Evolutionary conservation across 768 basidiomycete genomes (phyloP).

Genomic region (Inosperma sp.): DNA sequence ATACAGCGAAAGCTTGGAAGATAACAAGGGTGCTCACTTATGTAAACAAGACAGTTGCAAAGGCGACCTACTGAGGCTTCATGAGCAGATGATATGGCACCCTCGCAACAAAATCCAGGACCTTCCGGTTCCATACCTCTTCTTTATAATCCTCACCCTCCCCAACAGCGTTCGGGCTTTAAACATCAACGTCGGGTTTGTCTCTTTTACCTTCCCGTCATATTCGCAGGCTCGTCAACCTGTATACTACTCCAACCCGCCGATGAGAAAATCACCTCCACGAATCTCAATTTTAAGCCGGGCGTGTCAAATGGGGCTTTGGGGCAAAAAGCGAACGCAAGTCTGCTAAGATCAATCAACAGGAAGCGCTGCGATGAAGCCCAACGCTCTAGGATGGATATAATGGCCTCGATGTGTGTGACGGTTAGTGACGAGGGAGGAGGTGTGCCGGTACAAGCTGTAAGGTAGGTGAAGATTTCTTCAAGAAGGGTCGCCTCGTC

Average conservation of each 20-base stretch:
- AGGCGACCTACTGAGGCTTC: slow-evolving; percentile 69
- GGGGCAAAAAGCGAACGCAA: slow-evolving; percentile 63
- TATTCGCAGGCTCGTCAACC: slow-evolving; percentile 42
- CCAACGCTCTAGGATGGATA: slow-evolving; percentile 69
- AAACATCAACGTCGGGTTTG: slow-evolving; percentile 75
- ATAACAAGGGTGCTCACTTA: slow-evolving; percentile 38
- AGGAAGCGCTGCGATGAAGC: slow-evolving; percentile 70
- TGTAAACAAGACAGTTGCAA: slow-evolving; percentile 88
- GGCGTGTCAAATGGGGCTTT: slow-evolving; percentile 41
- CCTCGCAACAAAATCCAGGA: slow-evolving; percentile 50
- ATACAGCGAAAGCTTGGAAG: too few species aligned
- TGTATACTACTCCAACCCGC: slow-evolving; percentile 56
- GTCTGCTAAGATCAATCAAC: slow-evolving; percentile 81
- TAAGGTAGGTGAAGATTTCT: slow-evolving; percentile 59
- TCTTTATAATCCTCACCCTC: slow-evolving; percentile 28
- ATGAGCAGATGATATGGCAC: slow-evolving; percentile 51
- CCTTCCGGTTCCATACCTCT: slow-evolving; percentile 36
- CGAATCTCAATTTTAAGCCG: slow-evolving; percentile 46
- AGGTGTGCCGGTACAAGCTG: slow-evolving; percentile 39
- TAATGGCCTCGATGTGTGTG: slow-evolving; percentile 58
- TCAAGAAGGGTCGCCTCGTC: slow-evolving; percentile 56
- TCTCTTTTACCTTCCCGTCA: slow-evolving; percentile 73
- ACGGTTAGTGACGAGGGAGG: slow-evolving; percentile 34
- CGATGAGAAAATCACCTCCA: slow-evolving; percentile 60
- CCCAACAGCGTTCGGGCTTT: slow-evolving; percentile 76